Conservation (phyloP, 2,329 filamentous ascomycete genomes). For the Hymenoscyphus occultus region DNA sequence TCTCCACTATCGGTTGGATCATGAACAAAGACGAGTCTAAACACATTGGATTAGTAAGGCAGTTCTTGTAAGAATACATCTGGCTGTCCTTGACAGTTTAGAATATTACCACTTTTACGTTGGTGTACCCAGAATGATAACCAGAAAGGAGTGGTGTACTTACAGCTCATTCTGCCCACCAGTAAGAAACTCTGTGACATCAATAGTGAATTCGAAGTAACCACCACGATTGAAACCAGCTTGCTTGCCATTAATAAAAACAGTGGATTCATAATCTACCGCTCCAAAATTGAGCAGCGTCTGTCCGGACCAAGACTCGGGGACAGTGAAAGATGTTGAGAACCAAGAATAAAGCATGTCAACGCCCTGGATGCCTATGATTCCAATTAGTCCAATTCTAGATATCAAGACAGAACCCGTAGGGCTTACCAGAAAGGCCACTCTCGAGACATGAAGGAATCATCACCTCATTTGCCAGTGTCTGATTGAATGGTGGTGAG, state of each 20-base stretch:
- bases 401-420: neutral
- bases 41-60: neutral
- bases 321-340: slow-evolving; percentile 47
- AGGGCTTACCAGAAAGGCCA: slow-evolving; percentile 42
- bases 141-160: neutral
- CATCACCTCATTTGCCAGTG: slow-evolving; percentile 44
- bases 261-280: slow-evolving; percentile 50
- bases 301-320: slow-evolving; percentile 33
- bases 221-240: slow-evolving; percentile 56
- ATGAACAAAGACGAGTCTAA: slow-evolving; percentile 60
- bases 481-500: slow-evolving; percentile 44
- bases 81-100: no score
- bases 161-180: slow-evolving; percentile 49
- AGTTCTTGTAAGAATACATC: no score
- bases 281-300: slow-evolving; percentile 49
- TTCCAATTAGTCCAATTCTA: neutral
- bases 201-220: slow-evolving; percentile 59
- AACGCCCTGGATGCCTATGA: slow-evolving; percentile 41
- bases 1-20: slow-evolving; percentile 61
- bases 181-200: slow-evolving; percentile 46
- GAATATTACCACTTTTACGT: neutral
- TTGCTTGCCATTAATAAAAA: slow-evolving; percentile 56
- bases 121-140: neutral
- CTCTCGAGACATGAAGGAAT: slow-evolving; percentile 54
- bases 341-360: slow-evolving; percentile 45